A percentile compares a stretch with the other conserved stretches of the same genome.
phyloP scores from a whole-genome alignment of 148 eudicot species.

The Amaranthus palmeri region DNA sequence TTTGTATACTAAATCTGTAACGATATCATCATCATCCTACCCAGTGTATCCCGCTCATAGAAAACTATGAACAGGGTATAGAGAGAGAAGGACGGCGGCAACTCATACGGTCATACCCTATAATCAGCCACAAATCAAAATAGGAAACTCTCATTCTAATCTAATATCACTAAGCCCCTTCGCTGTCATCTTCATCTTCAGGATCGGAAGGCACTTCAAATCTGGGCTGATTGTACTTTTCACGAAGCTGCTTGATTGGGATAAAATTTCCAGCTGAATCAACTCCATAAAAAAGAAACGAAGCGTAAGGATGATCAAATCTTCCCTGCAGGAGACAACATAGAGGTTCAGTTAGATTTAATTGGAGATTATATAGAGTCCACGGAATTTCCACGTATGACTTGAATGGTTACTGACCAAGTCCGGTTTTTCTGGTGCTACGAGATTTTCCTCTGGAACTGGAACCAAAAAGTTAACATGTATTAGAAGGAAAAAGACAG shows the following conservation, averaged over 20 bases:
- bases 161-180: conserved; percentile 26
- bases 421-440: conserved; percentile 67
- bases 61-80: too few species aligned
- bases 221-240: conserved; percentile 78
- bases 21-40: too few species aligned
- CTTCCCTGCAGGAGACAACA: conserved; percentile 44
- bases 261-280: conserved; percentile 89
- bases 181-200: conserved; percentile 42
- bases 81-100: too few species aligned
- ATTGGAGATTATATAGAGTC: neutral
- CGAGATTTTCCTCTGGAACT: conserved; percentile 88
- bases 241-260: conserved; percentile 83
- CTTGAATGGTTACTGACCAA: conserved; percentile 39
- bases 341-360: neutral
- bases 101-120: too few species aligned
- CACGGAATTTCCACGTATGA: neutral
- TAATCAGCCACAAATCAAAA: too few species aligned
- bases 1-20: too few species aligned
- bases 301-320: conserved; percentile 88
- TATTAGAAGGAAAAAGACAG: neutral
- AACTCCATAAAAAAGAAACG: conserved; percentile 77
- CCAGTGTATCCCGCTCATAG: too few species aligned
- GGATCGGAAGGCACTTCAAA: conserved; percentile 70
- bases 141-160: neutral
- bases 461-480: conserved; percentile 27